These are phyloP conservation scores for Blastomyces silverae DNA, from an alignment of 2,329 filamentous ascomycete species.

Conservation along the genomic window DNA sequence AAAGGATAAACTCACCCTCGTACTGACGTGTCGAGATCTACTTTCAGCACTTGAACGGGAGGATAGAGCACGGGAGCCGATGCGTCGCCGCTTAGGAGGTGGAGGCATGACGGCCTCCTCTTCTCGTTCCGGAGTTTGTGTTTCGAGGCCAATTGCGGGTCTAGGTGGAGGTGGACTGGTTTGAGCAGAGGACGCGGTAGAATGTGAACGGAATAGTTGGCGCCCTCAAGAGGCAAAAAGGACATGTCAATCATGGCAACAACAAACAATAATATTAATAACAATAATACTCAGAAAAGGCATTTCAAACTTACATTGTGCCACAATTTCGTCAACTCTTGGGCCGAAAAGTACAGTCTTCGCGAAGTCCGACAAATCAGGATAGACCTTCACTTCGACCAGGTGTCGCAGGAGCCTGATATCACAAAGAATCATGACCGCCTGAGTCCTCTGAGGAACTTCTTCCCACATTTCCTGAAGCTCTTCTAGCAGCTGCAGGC, in stretches of 20 bases:
- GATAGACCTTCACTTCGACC: background rate
- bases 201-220: constrained; percentile 1
- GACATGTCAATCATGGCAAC: constrained; percentile 6
- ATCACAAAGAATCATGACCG: background rate
- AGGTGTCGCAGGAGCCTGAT: background rate
- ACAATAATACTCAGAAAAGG: background rate
- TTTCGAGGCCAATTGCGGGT: background rate
- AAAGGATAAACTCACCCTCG: constrained; percentile 2
- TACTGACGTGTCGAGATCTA: background rate
- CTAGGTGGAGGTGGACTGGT: background rate
- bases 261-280: background rate
- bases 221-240: background rate
- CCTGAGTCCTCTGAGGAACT: constrained; percentile 13
- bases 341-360: background rate
- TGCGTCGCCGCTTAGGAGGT: constrained; percentile 6
- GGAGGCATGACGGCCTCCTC: background rate
- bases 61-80: background rate
- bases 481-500: constrained; percentile 12
- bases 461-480: background rate
- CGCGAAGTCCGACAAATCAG: background rate
- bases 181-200: background rate
- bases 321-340: constrained; percentile 1
- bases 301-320: constrained; percentile 4
- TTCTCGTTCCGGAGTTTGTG: background rate
- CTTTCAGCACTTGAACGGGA: background rate